phyloP scores from a whole-genome alignment of 2,329 filamentous ascomycete species.

The Paecilomyces variotii region DNA sequence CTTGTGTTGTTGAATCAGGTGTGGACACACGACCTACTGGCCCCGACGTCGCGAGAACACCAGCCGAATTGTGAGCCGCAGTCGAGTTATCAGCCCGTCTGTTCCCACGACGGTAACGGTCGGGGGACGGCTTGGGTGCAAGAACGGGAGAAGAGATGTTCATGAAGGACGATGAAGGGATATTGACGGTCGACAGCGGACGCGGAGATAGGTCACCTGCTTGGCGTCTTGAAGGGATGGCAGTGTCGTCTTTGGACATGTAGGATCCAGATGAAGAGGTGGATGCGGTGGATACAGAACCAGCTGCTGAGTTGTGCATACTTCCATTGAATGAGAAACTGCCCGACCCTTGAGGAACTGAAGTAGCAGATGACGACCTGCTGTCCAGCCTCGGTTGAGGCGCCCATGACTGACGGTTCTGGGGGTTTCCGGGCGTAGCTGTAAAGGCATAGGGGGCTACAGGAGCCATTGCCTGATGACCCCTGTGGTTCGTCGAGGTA shows the following conservation, averaged over 20 bases:
- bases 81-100: constrained; percentile 45
- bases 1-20: constrained; percentile 34
- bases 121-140: constrained; percentile 61
- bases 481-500: constrained; percentile 39
- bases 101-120: constrained; percentile 69
- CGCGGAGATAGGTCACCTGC: constrained; percentile 29
- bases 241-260: constrained; percentile 43
- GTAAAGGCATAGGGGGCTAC: constrained; percentile 73
- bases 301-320: constrained; percentile 41
- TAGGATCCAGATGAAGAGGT: constrained; percentile 39
- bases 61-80: constrained; percentile 36
- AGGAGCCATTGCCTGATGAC: constrained; percentile 54
- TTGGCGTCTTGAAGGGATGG: constrained; percentile 32
- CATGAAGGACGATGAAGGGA: constrained; percentile 46
- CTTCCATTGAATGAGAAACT: constrained; percentile 20
- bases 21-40: constrained; percentile 4
- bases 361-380: constrained; percentile 47
- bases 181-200: constrained; percentile 41
- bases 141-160: constrained; percentile 42
- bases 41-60: constrained; percentile 1
- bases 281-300: constrained; percentile 48
- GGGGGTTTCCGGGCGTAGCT: constrained; percentile 54
- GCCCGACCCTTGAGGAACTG: constrained; percentile 32
- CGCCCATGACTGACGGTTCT: constrained; percentile 45
- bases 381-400: constrained; percentile 51